Percentiles rank a stretch among this genome's conserved stretches.
Evolutionary conservation across 116 monocot species (phyloP).

Genomic region (Posidonia oceanica): DNA sequence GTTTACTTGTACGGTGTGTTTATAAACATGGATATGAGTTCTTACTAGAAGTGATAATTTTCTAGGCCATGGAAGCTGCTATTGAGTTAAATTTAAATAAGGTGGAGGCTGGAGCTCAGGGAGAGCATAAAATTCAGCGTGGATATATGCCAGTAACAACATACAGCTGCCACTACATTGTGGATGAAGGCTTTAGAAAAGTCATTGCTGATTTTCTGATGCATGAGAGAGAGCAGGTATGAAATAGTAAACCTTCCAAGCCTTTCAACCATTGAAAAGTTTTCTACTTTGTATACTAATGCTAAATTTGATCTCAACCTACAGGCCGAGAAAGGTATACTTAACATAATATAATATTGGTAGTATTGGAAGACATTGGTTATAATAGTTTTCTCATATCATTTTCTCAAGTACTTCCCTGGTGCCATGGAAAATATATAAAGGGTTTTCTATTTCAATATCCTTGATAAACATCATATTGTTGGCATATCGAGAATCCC

Average conservation of each 20-base stretch:
- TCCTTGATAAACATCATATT: too few species aligned
- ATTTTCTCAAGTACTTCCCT: too few species aligned
- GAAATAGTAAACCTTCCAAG: not conserved
- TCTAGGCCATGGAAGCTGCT: conserved; percentile 94
- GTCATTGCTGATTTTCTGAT: conserved; percentile 64
- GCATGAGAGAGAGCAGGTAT: conserved; percentile 72
- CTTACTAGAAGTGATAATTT: not conserved
- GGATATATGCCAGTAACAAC: conserved; percentile 94
- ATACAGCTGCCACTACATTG: conserved; percentile 84
- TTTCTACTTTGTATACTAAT: not conserved
- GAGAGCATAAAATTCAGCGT: conserved; percentile 95
- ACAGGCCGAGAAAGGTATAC: too few species aligned
- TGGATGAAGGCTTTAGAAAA: conserved; percentile 59
- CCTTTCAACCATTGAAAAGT: not conserved
- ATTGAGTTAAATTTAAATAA: conserved; percentile 79
- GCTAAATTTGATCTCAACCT: too few species aligned
- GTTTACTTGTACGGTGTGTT: too few species aligned
- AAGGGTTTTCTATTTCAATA: too few species aligned
- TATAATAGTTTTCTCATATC: too few species aligned
- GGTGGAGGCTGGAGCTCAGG: conserved; percentile 98
- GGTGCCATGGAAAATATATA: too few species aligned
- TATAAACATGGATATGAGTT: too few species aligned
- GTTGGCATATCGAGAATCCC: too few species aligned
- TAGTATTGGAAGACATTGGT: too few species aligned
- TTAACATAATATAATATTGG: too few species aligned